Percentiles rank a stretch among this genome's conserved stretches.
These are phyloP conservation scores for Aspergillus novoparasiticus DNA, from an alignment of 2,329 filamentous ascomycete genomes.

Conservation along the genomic window DNA sequence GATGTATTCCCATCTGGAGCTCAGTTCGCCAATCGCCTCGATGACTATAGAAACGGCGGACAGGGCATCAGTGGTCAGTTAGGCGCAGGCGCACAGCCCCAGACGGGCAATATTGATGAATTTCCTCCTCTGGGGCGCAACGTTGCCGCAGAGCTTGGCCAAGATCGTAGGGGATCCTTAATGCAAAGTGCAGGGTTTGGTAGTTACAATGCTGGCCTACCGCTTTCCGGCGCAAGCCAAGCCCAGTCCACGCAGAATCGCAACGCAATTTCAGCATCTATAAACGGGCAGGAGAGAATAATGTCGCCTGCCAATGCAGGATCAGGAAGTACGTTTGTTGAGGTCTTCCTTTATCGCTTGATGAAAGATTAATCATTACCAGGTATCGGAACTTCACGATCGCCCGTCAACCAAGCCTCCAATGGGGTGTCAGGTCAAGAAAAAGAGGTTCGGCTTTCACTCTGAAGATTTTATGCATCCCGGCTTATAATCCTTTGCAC, in stretches of 20 bases:
- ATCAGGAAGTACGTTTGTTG: slow-evolving; percentile 31
- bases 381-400: slow-evolving; percentile 44
- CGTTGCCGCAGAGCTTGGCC: slow-evolving; percentile 52
- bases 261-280: slow-evolving; percentile 30
- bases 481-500: slow-evolving; percentile 4
- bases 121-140: slow-evolving; percentile 62
- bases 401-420: slow-evolving; percentile 45
- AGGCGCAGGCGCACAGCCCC: slow-evolving; percentile 53
- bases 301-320: slow-evolving; percentile 37
- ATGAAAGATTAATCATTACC: slow-evolving; percentile 19
- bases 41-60: slow-evolving; percentile 60
- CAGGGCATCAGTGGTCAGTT: slow-evolving; percentile 57
- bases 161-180: slow-evolving; percentile 53
- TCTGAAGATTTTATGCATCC: background rate
- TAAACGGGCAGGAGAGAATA: slow-evolving; percentile 45
- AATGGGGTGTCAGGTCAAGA: slow-evolving; percentile 48
- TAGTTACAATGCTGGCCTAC: slow-evolving; percentile 41
- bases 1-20: slow-evolving; percentile 50
- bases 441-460: slow-evolving; percentile 37
- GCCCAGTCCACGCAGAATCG: slow-evolving; percentile 39
- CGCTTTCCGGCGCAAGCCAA: slow-evolving; percentile 47
- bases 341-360: background rate
- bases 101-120: slow-evolving; percentile 61
- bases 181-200: slow-evolving; percentile 54
- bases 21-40: slow-evolving; percentile 55